These are phyloP conservation scores for Lyophyllum semitale DNA, from an alignment of 768 basidiomycete species.

Conservation along the genomic window DNA sequence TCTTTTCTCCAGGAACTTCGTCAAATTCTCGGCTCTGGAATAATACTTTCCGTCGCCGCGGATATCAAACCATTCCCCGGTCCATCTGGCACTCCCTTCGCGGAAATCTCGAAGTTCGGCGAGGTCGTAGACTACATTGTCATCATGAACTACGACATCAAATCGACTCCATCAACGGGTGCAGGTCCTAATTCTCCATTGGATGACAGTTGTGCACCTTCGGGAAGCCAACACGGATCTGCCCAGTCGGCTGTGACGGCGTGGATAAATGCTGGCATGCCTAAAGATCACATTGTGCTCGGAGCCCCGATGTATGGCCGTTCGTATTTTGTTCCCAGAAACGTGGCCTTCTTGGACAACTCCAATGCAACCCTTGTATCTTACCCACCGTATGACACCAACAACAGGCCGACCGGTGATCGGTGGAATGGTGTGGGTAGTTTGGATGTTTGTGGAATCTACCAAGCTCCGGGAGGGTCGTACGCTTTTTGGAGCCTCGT, in stretches of 20 bases:
- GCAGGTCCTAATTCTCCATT: conserved; percentile 86
- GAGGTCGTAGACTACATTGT: conserved; percentile 73
- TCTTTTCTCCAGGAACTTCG: conserved; percentile 75
- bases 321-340: conserved; percentile 52
- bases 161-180: conserved; percentile 51
- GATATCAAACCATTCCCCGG: conserved; percentile 68
- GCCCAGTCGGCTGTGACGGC: conserved; percentile 70
- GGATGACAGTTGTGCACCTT: conserved; percentile 70
- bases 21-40: conserved; percentile 46
- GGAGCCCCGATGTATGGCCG: conserved; percentile 88
- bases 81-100: conserved; percentile 52
- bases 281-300: conserved; percentile 68
- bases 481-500: conserved; percentile 69
- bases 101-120: conserved; percentile 68
- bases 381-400: conserved; percentile 54
- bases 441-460: conserved; percentile 61
- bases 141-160: conserved; percentile 74
- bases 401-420: conserved; percentile 51
- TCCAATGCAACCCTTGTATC: conserved; percentile 35
- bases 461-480: conserved; percentile 51
- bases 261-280: conserved; percentile 82
- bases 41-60: conserved; percentile 75
- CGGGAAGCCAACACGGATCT: conserved; percentile 65
- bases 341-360: conserved; percentile 34
- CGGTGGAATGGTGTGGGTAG: conserved; percentile 51